phyloP scores from a whole-genome alignment of 805 yeast genomes.

The Kodamaea lidongshanica region DNA sequence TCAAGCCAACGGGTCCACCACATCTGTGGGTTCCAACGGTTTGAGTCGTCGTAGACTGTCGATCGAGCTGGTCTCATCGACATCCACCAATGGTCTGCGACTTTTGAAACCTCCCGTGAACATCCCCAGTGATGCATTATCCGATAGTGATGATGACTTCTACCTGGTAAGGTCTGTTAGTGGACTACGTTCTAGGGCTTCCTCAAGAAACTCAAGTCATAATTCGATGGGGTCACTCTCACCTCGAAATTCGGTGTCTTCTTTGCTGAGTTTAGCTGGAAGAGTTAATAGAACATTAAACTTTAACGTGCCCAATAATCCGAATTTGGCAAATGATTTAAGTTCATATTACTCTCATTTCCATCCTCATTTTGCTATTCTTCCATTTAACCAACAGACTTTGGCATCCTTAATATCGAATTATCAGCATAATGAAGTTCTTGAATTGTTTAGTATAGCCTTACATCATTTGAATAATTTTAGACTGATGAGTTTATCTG shows the following conservation, averaged over 20 bases:
- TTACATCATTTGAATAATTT: slow-evolving; percentile 35
- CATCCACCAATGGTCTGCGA: slow-evolving; percentile 35
- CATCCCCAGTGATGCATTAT: slow-evolving; percentile 17
- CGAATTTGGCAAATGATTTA: slow-evolving; percentile 14
- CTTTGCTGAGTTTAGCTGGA: slow-evolving; percentile 27
- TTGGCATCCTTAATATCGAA: slow-evolving; percentile 12
- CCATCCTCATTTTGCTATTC: slow-evolving; percentile 41
- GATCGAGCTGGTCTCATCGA: slow-evolving; percentile 45
- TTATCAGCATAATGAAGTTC: slow-evolving; percentile 14
- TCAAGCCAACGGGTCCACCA: slow-evolving; percentile 12
- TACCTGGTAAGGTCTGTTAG: slow-evolving; percentile 21
- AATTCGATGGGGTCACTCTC: slow-evolving; percentile 13
- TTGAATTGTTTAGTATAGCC: slow-evolving; percentile 38
- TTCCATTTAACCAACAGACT: slow-evolving; percentile 29
- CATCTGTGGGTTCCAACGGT: slow-evolving; percentile 5
- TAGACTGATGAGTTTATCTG: slow-evolving; percentile 26
- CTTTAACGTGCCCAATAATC: slow-evolving; percentile 4
- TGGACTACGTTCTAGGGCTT: slow-evolving; percentile 9
- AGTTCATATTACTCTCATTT: slow-evolving; percentile 38
- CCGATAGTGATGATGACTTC: slow-evolving; percentile 32
- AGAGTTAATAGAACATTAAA: slow-evolving; percentile 19
- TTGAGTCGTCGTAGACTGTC: slow-evolving; percentile 35
- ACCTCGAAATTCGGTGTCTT: slow-evolving; percentile 29
- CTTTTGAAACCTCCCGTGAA: slow-evolving; percentile 23
- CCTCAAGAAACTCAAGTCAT: slow-evolving; percentile 4